These are phyloP conservation scores for Delphinella strobiligena DNA, from an alignment of 2,329 filamentous ascomycete species.

Conservation along the genomic window DNA sequence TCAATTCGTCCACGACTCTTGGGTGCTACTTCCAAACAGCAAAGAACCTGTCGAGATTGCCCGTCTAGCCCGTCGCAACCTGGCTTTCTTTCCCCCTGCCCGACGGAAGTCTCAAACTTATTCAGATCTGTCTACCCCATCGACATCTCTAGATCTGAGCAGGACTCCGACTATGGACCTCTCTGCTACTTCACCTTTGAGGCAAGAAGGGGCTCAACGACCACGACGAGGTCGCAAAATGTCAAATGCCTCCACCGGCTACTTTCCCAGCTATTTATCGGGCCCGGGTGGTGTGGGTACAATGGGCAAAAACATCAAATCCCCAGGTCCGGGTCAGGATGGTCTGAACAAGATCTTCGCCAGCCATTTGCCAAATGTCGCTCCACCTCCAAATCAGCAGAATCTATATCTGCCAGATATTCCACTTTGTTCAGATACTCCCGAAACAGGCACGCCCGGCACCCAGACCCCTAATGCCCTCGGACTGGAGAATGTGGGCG, in stretches of 20 bases:
- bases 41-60: slow-evolving; percentile 70
- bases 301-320: slow-evolving; percentile 56
- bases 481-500: slow-evolving; percentile 68
- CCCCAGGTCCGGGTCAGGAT: slow-evolving; percentile 73
- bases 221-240: slow-evolving; percentile 26
- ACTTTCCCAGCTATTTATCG: slow-evolving; percentile 47
- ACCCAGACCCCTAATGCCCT: slow-evolving; percentile 17
- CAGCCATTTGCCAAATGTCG: slow-evolving; percentile 69
- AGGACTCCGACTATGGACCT: slow-evolving; percentile 22
- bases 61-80: slow-evolving; percentile 63
- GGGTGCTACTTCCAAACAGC: slow-evolving; percentile 68
- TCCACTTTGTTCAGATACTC: slow-evolving; percentile 35
- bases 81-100: slow-evolving; percentile 86
- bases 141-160: slow-evolving; percentile 50
- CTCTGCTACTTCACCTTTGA: slow-evolving; percentile 18
- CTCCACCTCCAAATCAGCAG: slow-evolving; percentile 46
- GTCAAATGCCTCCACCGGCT: slow-evolving; percentile 26
- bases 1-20: slow-evolving; percentile 78
- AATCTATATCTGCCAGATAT: slow-evolving; percentile 48
- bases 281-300: slow-evolving; percentile 84
- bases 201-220: slow-evolving; percentile 24
- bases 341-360: slow-evolving; percentile 73
- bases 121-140: slow-evolving; percentile 51
- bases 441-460: slow-evolving; percentile 14
- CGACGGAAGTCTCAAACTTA: slow-evolving; percentile 71